These are phyloP conservation scores for Coemansia sp. DNA, from an alignment of 192 early-diverging fungal species.

Conservation along the genomic window DNA sequence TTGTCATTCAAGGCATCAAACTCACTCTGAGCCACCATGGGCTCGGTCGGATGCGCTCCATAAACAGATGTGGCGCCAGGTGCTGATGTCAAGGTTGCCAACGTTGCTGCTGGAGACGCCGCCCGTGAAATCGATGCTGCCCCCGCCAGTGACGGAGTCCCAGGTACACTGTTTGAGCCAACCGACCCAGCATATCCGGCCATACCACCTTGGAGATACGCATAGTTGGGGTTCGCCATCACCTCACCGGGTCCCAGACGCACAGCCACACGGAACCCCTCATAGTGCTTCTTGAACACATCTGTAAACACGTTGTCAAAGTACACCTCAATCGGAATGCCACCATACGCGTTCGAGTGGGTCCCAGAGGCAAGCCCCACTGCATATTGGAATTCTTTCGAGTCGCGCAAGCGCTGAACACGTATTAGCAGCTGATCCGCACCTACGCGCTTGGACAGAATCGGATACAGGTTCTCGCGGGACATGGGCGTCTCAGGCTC, in stretches of 20 bases:
- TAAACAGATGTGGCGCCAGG: not conserved
- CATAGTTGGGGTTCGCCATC: slow-evolving; percentile 37
- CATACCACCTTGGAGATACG: slow-evolving; percentile 39
- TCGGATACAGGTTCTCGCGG: slow-evolving; percentile 69
- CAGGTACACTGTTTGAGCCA: slow-evolving; percentile 26
- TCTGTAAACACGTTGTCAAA: slow-evolving; percentile 86
- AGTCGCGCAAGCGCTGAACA: slow-evolving; percentile 82
- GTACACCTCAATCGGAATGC: slow-evolving; percentile 65
- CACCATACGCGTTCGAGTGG: slow-evolving; percentile 62
- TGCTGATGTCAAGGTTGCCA: not conserved
- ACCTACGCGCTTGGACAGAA: slow-evolving; percentile 84
- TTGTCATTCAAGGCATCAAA: slow-evolving; percentile 24
- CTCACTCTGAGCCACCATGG: slow-evolving; percentile 27
- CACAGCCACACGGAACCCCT: slow-evolving; percentile 53
- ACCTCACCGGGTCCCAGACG: slow-evolving; percentile 28
- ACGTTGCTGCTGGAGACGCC: slow-evolving; percentile 20
- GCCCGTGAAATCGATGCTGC: slow-evolving; percentile 24
- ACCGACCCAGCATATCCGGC: slow-evolving; percentile 24
- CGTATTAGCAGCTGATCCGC: slow-evolving; percentile 81
- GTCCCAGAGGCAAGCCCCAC: slow-evolving; percentile 63
- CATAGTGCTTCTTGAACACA: slow-evolving; percentile 78
- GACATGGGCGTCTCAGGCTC: slow-evolving; percentile 74
- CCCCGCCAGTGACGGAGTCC: slow-evolving; percentile 29
- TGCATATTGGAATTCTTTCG: slow-evolving; percentile 75
- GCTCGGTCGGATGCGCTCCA: not conserved